These are phyloP conservation scores for Triglochin maritima DNA, from an alignment of 106 monocot genomes.

Conservation along the genomic window DNA sequence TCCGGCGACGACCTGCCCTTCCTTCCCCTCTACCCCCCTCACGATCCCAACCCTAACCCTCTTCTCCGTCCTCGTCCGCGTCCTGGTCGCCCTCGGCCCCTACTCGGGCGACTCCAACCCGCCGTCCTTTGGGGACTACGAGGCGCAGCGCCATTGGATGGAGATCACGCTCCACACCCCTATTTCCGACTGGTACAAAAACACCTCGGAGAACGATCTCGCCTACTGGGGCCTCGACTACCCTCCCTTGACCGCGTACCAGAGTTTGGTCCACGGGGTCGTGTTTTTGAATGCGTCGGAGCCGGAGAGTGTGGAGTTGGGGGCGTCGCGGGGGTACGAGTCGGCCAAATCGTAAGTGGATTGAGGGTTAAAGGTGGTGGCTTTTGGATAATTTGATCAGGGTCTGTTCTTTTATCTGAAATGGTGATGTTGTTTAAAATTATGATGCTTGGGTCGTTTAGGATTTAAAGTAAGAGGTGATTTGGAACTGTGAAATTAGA, in stretches of 20 bases:
- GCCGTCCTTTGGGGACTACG: slow-evolving; percentile 92
- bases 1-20: too few relatives aligned
- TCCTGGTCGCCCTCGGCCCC: slow-evolving; percentile 66
- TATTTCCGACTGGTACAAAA: slow-evolving; percentile 63
- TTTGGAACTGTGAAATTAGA: too few relatives aligned
- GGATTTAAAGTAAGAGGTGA: too few relatives aligned
- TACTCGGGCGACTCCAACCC: slow-evolving; percentile 68
- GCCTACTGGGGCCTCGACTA: slow-evolving; percentile 98
- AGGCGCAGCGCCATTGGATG: slow-evolving; percentile 99
- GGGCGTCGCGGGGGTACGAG: slow-evolving; percentile 65
- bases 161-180: slow-evolving; percentile 84
- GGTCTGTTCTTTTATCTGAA: too few relatives aligned
- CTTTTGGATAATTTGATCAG: too few relatives aligned
- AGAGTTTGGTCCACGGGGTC: slow-evolving; percentile 62
- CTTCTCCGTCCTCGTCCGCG: slow-evolving; percentile 53
- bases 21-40: neutral
- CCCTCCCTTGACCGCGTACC: slow-evolving; percentile 94
- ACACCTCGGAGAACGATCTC: slow-evolving; percentile 63
- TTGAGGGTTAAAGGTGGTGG: too few relatives aligned
- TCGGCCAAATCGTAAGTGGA: slow-evolving; percentile 37
- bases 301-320: slow-evolving; percentile 51
- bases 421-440: too few relatives aligned
- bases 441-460: too few relatives aligned
- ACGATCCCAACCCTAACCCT: slow-evolving; percentile 18
- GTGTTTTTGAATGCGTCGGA: slow-evolving; percentile 47